Percentiles rank a stretch among this genome's conserved stretches.
These are phyloP conservation scores for Hibiscus trionum DNA, from an alignment of 345 rosid genomes.

Conservation along the genomic window DNA sequence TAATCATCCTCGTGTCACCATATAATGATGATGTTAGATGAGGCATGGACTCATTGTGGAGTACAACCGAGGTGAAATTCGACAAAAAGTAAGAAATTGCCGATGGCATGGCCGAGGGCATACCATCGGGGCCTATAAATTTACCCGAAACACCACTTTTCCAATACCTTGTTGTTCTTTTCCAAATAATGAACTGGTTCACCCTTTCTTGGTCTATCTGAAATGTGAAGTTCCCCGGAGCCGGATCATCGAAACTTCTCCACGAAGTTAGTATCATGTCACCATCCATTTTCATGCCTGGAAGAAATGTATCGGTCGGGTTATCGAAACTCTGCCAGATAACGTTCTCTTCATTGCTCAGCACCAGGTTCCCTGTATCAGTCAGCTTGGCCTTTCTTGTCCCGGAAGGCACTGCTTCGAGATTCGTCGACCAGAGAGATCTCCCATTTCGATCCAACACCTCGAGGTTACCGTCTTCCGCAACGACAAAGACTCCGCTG, in stretches of 20 bases:
- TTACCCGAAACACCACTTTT: constrained; percentile 33
- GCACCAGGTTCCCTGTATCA: constrained; percentile 7
- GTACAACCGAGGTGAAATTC: constrained; percentile 28
- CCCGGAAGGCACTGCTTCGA: not conserved
- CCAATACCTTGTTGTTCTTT: constrained; percentile 36
- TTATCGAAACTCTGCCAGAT: constrained; percentile 14
- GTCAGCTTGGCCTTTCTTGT: not conserved
- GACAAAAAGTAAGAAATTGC: constrained; percentile 34
- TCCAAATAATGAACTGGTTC: constrained; percentile 29
- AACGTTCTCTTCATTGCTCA: not conserved
- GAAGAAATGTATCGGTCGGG: constrained; percentile 14
- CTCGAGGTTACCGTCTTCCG: constrained; percentile 11
- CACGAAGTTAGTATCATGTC: constrained; percentile 37
- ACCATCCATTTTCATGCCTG: constrained; percentile 15
- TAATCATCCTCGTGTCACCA: constrained; percentile 26
- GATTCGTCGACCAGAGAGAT: constrained; percentile 4
- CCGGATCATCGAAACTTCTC: constrained; percentile 43
- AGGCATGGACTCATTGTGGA: constrained; percentile 36
- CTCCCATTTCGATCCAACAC: not conserved
- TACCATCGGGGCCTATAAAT: constrained; percentile 25
- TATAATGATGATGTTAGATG: constrained; percentile 34
- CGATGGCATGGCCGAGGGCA: constrained; percentile 28
- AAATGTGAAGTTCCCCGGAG: constrained; percentile 52
- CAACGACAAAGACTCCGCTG: constrained; percentile 12
- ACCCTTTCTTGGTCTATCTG: constrained; percentile 30